These are phyloP conservation scores for Plectosphaerella cucumerina DNA, from an alignment of 2,329 filamentous ascomycete species.

Conservation along the genomic window DNA sequence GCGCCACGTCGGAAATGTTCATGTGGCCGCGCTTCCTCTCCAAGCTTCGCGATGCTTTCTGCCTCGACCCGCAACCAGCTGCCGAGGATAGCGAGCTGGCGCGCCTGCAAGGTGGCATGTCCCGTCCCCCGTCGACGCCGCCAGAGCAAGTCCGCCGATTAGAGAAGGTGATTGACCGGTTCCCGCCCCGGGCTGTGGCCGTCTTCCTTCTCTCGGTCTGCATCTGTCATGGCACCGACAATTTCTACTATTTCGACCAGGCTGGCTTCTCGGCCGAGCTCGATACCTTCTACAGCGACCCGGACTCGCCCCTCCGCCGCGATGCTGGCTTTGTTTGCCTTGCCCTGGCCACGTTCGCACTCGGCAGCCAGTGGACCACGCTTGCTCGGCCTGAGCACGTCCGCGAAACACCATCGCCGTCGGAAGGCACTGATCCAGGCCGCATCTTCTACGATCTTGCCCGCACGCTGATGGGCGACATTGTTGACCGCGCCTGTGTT, in stretches of 20 bases:
- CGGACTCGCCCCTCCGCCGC: constrained; percentile 11
- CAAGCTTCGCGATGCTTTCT: constrained; percentile 20
- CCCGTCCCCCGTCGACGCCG: constrained; percentile 7
- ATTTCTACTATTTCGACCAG: constrained; percentile 26
- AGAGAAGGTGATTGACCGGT: constrained; percentile 15
- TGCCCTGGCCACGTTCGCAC: constrained; percentile 19
- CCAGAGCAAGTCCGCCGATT: constrained; percentile 15
- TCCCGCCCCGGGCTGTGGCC: constrained; percentile 20
- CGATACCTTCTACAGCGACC: constrained; percentile 18
- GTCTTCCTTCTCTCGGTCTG: constrained; percentile 23
- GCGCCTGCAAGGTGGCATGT: constrained; percentile 14
- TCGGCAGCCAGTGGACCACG: constrained; percentile 29
- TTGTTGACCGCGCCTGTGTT: constrained; percentile 26
- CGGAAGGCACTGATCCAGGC: constrained; percentile 20
- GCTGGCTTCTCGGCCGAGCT: constrained; percentile 17
- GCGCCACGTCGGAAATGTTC: constrained; percentile 13
- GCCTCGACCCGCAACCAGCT: constrained; percentile 14
- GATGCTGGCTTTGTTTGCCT: constrained; percentile 21
- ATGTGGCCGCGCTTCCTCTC: constrained; percentile 23
- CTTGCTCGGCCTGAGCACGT: constrained; percentile 19
- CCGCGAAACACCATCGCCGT: not conserved
- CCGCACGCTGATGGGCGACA: constrained; percentile 22
- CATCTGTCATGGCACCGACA: constrained; percentile 20
- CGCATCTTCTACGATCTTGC: constrained; percentile 24
- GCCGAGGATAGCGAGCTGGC: constrained; percentile 15